A percentile compares a stretch with the other conserved stretches of the same genome.
phyloP scores from a whole-genome alignment of 2,329 filamentous ascomycete genomes.

The Colletotrichum neosansevieriae region DNA sequence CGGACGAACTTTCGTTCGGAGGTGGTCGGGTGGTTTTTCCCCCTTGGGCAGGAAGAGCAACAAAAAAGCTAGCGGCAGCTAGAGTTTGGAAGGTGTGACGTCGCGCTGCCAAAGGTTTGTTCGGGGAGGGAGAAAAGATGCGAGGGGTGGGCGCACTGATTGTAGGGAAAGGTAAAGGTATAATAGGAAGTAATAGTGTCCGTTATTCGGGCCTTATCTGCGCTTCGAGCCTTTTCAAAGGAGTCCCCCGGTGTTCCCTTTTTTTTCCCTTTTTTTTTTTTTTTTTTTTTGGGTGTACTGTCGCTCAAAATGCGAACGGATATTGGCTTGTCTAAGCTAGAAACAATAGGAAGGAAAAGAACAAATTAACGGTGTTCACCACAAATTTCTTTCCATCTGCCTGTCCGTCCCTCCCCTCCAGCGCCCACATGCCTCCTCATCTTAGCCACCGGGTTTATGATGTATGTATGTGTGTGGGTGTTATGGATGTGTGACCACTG shows the following conservation, averaged over 20 bases:
- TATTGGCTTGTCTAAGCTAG: constrained; percentile 10
- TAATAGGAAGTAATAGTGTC: constrained; percentile 6
- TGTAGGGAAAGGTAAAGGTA: constrained; percentile 11
- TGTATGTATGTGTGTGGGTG: neutral
- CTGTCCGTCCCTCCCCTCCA: neutral
- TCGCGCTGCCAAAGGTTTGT: constrained; percentile 16
- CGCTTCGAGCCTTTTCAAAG: neutral
- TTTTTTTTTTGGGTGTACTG: neutral
- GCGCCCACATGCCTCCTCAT: constrained; percentile 21
- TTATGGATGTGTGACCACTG: constrained; percentile 11
- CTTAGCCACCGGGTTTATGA: constrained; percentile 27
- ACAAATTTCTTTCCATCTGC: constrained; percentile 10
- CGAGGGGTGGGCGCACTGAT: constrained; percentile 33
- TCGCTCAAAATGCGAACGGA: constrained; percentile 2
- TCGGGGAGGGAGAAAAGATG: constrained; percentile 18
- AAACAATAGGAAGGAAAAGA: constrained; percentile 7
- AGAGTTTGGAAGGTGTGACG: constrained; percentile 37
- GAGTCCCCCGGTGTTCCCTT: too few species aligned
- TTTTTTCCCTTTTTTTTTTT: neutral
- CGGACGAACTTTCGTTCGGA: constrained; percentile 20
- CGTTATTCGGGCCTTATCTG: constrained; percentile 6
- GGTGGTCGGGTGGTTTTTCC: constrained; percentile 3
- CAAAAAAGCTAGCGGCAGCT: constrained; percentile 21
- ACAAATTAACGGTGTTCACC: constrained; percentile 21
- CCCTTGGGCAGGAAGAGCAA: neutral